phyloP scores from a whole-genome alignment of 208 protist species.

The Trypanosoma congolense region DNA sequence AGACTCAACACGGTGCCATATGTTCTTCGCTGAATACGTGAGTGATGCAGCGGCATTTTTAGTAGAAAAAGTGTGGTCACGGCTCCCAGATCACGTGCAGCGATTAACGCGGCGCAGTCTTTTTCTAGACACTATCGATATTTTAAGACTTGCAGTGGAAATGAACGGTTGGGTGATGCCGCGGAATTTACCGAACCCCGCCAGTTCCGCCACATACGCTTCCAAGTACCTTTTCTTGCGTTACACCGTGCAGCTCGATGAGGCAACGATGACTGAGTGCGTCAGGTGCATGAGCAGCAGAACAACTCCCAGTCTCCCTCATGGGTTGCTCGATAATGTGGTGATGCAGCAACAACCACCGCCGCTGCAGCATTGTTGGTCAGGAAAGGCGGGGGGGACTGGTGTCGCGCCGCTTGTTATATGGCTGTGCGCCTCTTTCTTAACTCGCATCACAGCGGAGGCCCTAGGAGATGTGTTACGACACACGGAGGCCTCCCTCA shows the following conservation, averaged over 20 bases:
- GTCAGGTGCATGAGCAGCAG: slow-evolving; percentile 20
- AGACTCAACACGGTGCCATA: slow-evolving; percentile 30
- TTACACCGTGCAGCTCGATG: slow-evolving; percentile 57
- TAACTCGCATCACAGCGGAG: slow-evolving; percentile 72
- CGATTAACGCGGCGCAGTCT: slow-evolving; percentile 44
- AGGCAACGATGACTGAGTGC: slow-evolving; percentile 29
- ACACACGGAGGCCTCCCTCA: slow-evolving; percentile 58
- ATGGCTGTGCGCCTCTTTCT: slow-evolving; percentile 64
- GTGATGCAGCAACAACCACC: not conserved
- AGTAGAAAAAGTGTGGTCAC: slow-evolving; percentile 64
- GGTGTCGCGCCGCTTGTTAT: slow-evolving; percentile 32
- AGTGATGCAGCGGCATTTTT: slow-evolving; percentile 63
- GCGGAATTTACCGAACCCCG: slow-evolving; percentile 58
- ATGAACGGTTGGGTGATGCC: slow-evolving; percentile 45
- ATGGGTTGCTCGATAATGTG: not conserved
- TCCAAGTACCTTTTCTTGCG: slow-evolving; percentile 79
- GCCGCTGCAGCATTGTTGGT: slow-evolving; percentile 9
- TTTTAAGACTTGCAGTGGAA: slow-evolving; percentile 66
- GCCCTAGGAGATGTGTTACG: slow-evolving; percentile 68
- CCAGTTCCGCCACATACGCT: slow-evolving; percentile 56
- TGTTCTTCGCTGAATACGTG: slow-evolving; percentile 49
- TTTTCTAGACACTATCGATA: slow-evolving; percentile 76
- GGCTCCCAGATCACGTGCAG: slow-evolving; percentile 65
- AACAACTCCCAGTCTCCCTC: not conserved
- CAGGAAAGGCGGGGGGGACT: slow-evolving; percentile 27